Percentiles rank a stretch among this genome's conserved stretches.
Conservation (phyloP, 768 basidiomycete species). For the Tephrocybe sp. region DNA sequence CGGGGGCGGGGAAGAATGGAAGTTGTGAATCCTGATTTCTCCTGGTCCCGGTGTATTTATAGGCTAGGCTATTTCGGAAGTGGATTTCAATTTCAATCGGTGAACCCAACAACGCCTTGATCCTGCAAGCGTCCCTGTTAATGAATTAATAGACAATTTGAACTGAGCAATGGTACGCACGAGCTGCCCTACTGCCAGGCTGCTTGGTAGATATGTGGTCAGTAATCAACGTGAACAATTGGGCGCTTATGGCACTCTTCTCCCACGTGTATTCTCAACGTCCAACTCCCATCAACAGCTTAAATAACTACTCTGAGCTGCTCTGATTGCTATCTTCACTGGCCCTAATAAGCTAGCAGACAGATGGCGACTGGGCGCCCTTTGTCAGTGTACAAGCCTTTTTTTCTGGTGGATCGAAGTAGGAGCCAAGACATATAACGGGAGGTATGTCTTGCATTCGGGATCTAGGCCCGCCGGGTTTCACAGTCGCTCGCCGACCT, state of each 20-base stretch:
- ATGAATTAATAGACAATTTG: neutral
- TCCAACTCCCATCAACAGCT: neutral
- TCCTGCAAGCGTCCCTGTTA: neutral
- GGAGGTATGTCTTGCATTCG: neutral
- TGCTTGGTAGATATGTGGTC: neutral
- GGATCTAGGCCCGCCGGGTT: neutral
- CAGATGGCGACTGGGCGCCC: no score
- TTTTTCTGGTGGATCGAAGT: no score
- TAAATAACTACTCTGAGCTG: neutral
- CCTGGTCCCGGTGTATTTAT: constrained; percentile 14
- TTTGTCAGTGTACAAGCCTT: no score
- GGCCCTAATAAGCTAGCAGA: no score
- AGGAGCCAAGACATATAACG: neutral
- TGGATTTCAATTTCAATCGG: constrained; percentile 9
- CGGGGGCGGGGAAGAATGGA: constrained; percentile 8
- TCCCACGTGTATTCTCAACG: constrained; percentile 10
- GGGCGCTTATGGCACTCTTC: constrained; percentile 13
- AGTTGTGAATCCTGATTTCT: constrained; percentile 8
- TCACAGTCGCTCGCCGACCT: neutral
- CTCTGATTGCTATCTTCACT: neutral
- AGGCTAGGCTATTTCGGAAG: constrained; percentile 9
- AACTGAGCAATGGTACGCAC: neutral
- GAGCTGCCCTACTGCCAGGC: neutral
- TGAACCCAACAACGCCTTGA: constrained; percentile 12
- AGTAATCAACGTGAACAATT: constrained; percentile 2